Evolutionary conservation across 2,329 filamentous ascomycete species (phyloP).

Genomic region (Paraphaeosphaeria sporulosa): DNA sequence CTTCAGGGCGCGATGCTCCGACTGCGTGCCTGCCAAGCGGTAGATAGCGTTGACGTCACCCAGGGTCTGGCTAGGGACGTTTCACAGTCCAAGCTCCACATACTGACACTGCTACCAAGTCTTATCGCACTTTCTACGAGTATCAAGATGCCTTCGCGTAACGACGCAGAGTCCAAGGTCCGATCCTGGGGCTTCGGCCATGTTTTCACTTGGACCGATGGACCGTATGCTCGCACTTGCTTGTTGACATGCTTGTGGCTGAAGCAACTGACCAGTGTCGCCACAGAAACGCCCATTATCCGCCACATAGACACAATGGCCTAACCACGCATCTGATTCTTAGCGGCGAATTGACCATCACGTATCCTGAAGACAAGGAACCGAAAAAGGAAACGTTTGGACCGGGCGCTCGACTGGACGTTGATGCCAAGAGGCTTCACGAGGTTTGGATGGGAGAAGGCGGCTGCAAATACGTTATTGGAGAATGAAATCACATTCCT

Average conservation of each 20-base stretch:
- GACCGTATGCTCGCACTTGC: slow-evolving; percentile 62
- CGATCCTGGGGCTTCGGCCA: slow-evolving; percentile 72
- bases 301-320: slow-evolving; percentile 69
- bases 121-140: not conserved
- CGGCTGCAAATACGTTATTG: slow-evolving; percentile 74
- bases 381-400: slow-evolving; percentile 66
- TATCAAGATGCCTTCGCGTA: slow-evolving; percentile 47
- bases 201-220: slow-evolving; percentile 77
- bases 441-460: slow-evolving; percentile 73
- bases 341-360: slow-evolving; percentile 69
- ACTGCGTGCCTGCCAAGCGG: slow-evolving; percentile 15
- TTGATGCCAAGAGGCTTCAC: slow-evolving; percentile 69
- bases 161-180: slow-evolving; percentile 67
- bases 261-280: slow-evolving; percentile 17
- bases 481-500: slow-evolving; percentile 52
- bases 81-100: slow-evolving; percentile 14
- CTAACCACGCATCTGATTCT: slow-evolving; percentile 75
- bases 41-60: slow-evolving; percentile 15
- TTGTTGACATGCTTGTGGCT: slow-evolving; percentile 1
- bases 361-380: slow-evolving; percentile 67
- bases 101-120: not conserved
- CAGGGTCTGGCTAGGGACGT: slow-evolving; percentile 14
- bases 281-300: slow-evolving; percentile 70
- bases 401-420: slow-evolving; percentile 69
- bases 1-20: not conserved